These are phyloP conservation scores for Micromonas commoda DNA, from an alignment of 139 green algal species.

Conservation along the genomic window DNA sequence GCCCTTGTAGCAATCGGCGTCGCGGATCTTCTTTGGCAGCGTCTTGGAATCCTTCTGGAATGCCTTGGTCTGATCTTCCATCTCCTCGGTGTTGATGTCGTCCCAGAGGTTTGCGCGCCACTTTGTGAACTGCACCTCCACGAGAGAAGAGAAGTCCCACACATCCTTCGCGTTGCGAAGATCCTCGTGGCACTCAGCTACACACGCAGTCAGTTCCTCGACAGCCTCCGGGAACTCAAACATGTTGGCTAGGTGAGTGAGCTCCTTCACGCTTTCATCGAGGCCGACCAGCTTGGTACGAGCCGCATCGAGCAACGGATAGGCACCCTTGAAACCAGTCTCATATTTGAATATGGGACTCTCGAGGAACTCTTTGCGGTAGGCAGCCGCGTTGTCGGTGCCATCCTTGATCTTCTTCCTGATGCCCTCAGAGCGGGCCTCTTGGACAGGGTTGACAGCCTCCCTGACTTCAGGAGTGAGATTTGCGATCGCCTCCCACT, in stretches of 20 bases:
- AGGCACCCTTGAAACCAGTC: conserved; percentile 51
- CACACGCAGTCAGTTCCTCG: conserved; percentile 33
- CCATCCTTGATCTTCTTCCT: conserved; percentile 52
- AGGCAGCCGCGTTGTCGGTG: conserved; percentile 5
- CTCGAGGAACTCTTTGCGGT: conserved; percentile 45
- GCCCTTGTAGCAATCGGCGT: conserved; percentile 64
- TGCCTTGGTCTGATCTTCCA: conserved; percentile 77
- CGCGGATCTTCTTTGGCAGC: conserved; percentile 50
- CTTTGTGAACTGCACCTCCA: conserved; percentile 60
- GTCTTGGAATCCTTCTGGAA: conserved; percentile 74
- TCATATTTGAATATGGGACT: conserved; percentile 58
- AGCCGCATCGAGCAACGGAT: conserved; percentile 55
- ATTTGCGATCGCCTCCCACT: conserved; percentile 57
- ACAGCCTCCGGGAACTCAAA: conserved; percentile 73
- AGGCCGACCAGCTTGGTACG: not conserved
- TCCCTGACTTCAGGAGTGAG: conserved; percentile 16
- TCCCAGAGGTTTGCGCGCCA: conserved; percentile 70
- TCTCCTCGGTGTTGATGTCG: conserved; percentile 64
- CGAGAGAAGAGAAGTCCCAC: conserved; percentile 64
- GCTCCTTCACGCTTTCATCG: conserved; percentile 44
- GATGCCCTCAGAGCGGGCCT: conserved; percentile 57
- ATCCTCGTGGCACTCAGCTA: conserved; percentile 42
- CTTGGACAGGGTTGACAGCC: conserved; percentile 32
- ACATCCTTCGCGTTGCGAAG: conserved; percentile 69
- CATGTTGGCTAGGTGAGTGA: conserved; percentile 61